Evolutionary conservation across 257 asterid genomes (phyloP), one percentile per base, ranked within the genome.

Genomic region (Nicotiana otophora): DNA sequence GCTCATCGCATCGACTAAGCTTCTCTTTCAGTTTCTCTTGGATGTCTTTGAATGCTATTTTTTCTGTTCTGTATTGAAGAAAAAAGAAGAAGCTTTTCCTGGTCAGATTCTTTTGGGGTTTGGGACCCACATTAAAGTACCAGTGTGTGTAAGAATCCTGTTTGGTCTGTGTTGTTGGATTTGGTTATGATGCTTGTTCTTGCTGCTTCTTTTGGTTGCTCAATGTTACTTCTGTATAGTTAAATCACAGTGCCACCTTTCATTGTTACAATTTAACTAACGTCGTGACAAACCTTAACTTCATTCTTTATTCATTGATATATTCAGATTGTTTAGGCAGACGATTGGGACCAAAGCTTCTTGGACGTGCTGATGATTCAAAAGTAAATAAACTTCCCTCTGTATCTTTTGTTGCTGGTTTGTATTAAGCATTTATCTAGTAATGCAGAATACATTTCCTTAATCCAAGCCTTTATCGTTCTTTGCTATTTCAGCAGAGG

Each of bases 251-350:
- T 8, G 2, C 28, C 7, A 26, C 42, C 28, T 70, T 74, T 15
- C 26, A 74, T 26, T 48, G 42, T 74, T 48, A 48, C 63, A 42
- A 62, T 12, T 19, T 17, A n/a, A 34, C 70, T 63, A 34, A 34
- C 28, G 20, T 80, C 16, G 28, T 81, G 66, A 20, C 65, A 81
- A 65, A 81, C 78, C 28, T 61, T 80, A 67, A 19, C 46, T 64
- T 33, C 64, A 66, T 19, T 81, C 80, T 82, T 62, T 55, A 72
- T 39, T 65, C 51, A 19, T 54, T 51, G 46, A 68, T 58, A 89
- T 88, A 89, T 88, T 87, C 94, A 96, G 99, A 92, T 91, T 96
- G 99, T 88, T 89, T 96, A 88, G 98, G 98, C 79, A 94, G 98
- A 76, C 90, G 99, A 77, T 88, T 93, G 91, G 99, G 99, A 75